Evolutionary conservation across 1,139 yeast species (phyloP).

Genomic region (Candida smagusa): DNA sequence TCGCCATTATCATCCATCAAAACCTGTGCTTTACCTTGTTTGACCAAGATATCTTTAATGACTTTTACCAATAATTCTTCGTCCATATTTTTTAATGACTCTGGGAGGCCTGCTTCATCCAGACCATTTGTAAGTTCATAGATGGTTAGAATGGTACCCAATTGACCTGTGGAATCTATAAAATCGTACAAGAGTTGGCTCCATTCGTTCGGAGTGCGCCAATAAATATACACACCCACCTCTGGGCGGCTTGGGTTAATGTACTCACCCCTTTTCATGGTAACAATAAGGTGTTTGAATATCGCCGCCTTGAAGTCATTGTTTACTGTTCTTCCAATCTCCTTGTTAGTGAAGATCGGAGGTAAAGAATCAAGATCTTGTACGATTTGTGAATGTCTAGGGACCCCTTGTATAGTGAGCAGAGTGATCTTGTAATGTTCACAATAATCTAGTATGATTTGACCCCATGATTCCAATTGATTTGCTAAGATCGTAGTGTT

Average conservation of each 20-base stretch:
- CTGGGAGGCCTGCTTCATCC: slow-evolving; percentile 53
- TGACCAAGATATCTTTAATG: slow-evolving; percentile 53
- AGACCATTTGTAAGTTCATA: slow-evolving; percentile 71
- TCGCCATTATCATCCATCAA: slow-evolving; percentile 54
- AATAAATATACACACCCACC: slow-evolving; percentile 54
- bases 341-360: slow-evolving; percentile 46
- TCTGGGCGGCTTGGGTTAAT: slow-evolving; percentile 40
- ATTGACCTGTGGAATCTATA: slow-evolving; percentile 72
- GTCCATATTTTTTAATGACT: slow-evolving; percentile 64
- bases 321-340: slow-evolving; percentile 52
- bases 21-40: slow-evolving; percentile 65
- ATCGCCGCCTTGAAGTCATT: slow-evolving; percentile 55
- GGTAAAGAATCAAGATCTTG: slow-evolving; percentile 21
- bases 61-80: slow-evolving; percentile 52
- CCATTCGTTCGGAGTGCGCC: slow-evolving; percentile 79
- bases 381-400: slow-evolving; percentile 25
- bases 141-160: slow-evolving; percentile 72
- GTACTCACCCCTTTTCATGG: slow-evolving; percentile 52
- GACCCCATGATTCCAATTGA: slow-evolving; percentile 56
- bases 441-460: slow-evolving; percentile 53
- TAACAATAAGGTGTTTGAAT: slow-evolving; percentile 53
- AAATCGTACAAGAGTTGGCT: slow-evolving; percentile 48
- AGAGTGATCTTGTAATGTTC: slow-evolving; percentile 48
- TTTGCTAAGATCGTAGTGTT: slow-evolving; percentile 74
- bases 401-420: slow-evolving; percentile 29